Evolutionary conservation across 1,139 yeast species (phyloP).

Genomic region (Debaryomyces sp.): DNA sequence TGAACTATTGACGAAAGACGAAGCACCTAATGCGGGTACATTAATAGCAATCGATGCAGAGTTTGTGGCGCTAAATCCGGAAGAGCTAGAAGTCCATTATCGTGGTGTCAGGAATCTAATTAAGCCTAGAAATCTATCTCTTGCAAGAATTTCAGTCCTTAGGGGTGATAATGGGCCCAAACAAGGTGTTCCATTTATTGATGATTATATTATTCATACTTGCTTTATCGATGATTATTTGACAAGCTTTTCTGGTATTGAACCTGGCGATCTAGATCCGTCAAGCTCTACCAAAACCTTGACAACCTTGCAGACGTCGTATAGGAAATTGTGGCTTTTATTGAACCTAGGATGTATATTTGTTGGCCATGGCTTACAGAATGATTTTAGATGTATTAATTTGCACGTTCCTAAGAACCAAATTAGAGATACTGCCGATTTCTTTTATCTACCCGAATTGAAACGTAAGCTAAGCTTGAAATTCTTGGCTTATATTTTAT

Average conservation of each 20-base stretch:
- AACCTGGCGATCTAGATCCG: constrained; percentile 87
- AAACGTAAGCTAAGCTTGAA: constrained; percentile 83
- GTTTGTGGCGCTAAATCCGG: constrained; percentile 82
- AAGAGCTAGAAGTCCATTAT: constrained; percentile 70
- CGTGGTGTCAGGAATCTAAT: constrained; percentile 71
- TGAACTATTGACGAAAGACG: constrained; percentile 61
- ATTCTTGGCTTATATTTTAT: constrained; percentile 79
- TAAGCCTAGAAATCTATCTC: constrained; percentile 72
- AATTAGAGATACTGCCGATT: constrained; percentile 85
- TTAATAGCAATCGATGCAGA: constrained; percentile 96
- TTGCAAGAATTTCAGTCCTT: constrained; percentile 88
- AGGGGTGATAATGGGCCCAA: constrained; percentile 70
- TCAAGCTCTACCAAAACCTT: constrained; percentile 63
- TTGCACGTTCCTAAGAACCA: constrained; percentile 83
- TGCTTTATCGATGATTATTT: constrained; percentile 79
- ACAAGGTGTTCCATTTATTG: constrained; percentile 82
- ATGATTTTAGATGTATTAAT: constrained; percentile 92
- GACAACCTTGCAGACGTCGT: constrained; percentile 82
- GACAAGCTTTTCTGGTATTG: constrained; percentile 91
- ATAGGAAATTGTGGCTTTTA: constrained; percentile 85
- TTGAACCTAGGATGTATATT: constrained; percentile 87
- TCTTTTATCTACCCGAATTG: constrained; percentile 70
- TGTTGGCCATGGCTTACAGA: constrained; percentile 91
- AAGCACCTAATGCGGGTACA: constrained; percentile 75
- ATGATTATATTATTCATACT: constrained; percentile 83